phyloP scores from a whole-genome alignment of 768 basidiomycete species.

The Hericium coralloides region DNA sequence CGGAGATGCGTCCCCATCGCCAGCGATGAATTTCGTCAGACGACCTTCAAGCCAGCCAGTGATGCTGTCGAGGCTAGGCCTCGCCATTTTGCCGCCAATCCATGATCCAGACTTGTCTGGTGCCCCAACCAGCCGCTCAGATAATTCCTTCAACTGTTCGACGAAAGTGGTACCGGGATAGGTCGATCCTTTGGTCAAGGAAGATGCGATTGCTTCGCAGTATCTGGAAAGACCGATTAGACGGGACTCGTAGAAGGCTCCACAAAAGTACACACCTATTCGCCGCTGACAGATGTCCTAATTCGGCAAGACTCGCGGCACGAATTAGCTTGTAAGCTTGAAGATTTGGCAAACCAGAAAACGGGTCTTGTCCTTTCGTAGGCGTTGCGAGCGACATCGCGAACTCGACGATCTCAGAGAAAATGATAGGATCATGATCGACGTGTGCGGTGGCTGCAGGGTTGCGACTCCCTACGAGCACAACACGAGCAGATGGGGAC shows the following conservation, averaged over 20 bases:
- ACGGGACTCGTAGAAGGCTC: constrained; percentile 4
- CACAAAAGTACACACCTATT: constrained; percentile 42
- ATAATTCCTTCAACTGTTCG: constrained; percentile 69
- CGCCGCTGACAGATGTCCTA: constrained; percentile 70
- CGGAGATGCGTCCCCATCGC: constrained; percentile 56
- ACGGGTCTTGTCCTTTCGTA: constrained; percentile 79
- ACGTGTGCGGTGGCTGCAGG: constrained; percentile 41
- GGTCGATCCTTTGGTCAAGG: constrained; percentile 52
- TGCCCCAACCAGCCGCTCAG: constrained; percentile 68
- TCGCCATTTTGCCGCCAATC: constrained; percentile 79
- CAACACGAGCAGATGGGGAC: constrained; percentile 54
- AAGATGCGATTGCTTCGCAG: constrained; percentile 78
- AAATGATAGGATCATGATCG: constrained; percentile 68
- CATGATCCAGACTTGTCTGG: constrained; percentile 78
- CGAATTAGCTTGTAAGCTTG: constrained; percentile 83
- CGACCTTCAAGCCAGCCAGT: constrained; percentile 89
- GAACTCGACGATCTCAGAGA: constrained; percentile 90
- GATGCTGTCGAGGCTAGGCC: constrained; percentile 87
- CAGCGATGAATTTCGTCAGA: constrained; percentile 91
- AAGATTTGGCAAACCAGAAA: constrained; percentile 73
- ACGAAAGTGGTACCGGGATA: constrained; percentile 59
- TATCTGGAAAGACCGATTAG: constrained; percentile 49
- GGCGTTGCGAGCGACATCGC: constrained; percentile 68
- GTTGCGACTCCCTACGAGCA: constrained; percentile 64
- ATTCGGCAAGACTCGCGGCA: constrained; percentile 69